Conservation (phyloP, 306 rosid species). For the Ammopiptanthus mongolicus region DNA sequence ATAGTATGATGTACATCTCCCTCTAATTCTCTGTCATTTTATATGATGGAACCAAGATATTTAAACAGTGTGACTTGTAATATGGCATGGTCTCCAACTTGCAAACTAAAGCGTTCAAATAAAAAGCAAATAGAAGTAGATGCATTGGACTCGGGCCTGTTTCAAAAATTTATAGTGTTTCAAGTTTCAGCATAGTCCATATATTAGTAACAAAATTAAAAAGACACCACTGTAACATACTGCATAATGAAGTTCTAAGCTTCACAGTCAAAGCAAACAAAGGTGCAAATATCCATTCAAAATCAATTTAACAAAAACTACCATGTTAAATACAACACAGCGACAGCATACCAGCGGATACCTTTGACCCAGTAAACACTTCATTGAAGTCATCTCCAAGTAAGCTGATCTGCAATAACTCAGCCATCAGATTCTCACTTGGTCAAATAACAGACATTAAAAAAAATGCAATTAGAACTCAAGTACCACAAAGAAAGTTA, state of each 20-base stretch:
- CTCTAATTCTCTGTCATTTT: no score
- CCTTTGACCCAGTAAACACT: slow-evolving; percentile 61
- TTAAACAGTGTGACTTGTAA: no score
- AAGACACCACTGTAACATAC: background rate
- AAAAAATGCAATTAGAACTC: background rate
- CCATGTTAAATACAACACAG: slow-evolving; percentile 4
- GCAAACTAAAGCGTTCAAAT: background rate
- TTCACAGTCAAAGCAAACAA: background rate
- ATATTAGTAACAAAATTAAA: background rate
- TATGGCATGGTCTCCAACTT: no score
- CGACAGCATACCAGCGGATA: slow-evolving; percentile 73
- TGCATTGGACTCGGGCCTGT: background rate
- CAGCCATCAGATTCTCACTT: background rate
- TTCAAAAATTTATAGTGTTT: background rate
- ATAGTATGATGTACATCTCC: no score
- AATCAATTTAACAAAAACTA: background rate
- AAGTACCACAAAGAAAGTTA: background rate
- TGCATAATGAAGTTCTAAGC: background rate
- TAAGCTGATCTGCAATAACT: slow-evolving; percentile 54
- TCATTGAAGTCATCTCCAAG: slow-evolving; percentile 69
- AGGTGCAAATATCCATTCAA: background rate
- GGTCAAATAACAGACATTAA: background rate
- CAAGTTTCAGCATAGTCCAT: background rate
- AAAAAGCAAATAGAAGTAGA: background rate
- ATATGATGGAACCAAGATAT: no score